phyloP scores from a whole-genome alignment of 495 filamentous ascomycete genomes.

The Penicillium odoratum region DNA sequence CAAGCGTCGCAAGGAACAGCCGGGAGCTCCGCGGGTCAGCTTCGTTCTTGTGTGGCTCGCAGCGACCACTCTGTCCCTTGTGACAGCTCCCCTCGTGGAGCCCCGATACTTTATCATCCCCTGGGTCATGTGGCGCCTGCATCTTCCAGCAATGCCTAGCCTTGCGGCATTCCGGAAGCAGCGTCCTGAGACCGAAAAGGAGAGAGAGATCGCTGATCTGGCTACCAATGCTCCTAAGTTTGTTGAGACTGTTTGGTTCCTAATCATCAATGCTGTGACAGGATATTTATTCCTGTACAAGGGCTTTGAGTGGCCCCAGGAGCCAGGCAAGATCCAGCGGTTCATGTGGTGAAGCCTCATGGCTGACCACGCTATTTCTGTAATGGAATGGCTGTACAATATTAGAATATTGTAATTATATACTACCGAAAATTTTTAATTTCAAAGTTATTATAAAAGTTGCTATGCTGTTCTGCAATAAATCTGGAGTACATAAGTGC shows the following conservation, averaged over 20 bases:
- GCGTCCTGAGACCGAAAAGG: conserved; percentile 23
- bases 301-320: conserved; percentile 79
- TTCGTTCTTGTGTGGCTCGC: conserved; percentile 69
- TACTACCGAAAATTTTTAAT: background rate
- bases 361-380: background rate
- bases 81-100: conserved; percentile 90
- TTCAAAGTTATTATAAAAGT: no score
- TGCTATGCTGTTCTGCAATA: no score
- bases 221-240: conserved; percentile 48
- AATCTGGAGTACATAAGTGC: no score
- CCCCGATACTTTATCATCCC: conserved; percentile 93
- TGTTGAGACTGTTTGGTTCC: conserved; percentile 78
- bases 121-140: conserved; percentile 90
- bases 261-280: conserved; percentile 68
- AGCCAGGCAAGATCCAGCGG: conserved; percentile 76
- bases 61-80: conserved; percentile 70
- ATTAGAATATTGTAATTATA: background rate
- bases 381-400: background rate
- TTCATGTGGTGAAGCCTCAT: conserved; percentile 80
- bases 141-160: conserved; percentile 58
- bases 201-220: conserved; percentile 29
- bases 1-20: conserved; percentile 35
- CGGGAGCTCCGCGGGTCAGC: conserved; percentile 42
- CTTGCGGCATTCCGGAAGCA: conserved; percentile 30
- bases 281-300: conserved; percentile 79